These are phyloP conservation scores for Tagetes patula DNA, from an alignment of 129 eudicot species.

Conservation along the genomic window DNA sequence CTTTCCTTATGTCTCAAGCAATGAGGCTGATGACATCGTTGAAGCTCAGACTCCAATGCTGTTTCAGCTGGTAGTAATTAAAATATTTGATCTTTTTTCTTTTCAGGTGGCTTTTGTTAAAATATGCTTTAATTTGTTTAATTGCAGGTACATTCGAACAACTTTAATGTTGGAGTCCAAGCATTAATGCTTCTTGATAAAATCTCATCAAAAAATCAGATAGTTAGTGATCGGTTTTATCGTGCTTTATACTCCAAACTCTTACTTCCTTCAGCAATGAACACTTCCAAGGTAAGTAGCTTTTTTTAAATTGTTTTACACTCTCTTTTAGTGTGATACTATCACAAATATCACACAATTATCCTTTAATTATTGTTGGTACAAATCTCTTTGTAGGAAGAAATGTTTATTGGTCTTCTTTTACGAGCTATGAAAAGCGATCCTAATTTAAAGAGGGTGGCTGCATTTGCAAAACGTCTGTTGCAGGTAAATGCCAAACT, in stretches of 20 bases:
- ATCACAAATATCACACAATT: neutral
- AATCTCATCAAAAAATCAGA: conserved; percentile 88
- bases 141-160: conserved; percentile 89
- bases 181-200: conserved; percentile 90
- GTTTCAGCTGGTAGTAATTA: conserved; percentile 71
- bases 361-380: neutral
- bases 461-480: conserved; percentile 94
- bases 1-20: conserved; percentile 79
- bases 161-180: conserved; percentile 95
- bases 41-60: conserved; percentile 91
- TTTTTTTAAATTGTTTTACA: conserved; percentile 18
- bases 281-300: conserved; percentile 69
- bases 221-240: conserved; percentile 93
- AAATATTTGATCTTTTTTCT: neutral
- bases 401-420: conserved; percentile 82
- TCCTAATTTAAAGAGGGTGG: conserved; percentile 77
- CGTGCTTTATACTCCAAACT: conserved; percentile 96
- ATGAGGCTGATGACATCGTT: conserved; percentile 89
- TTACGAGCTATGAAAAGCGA: conserved; percentile 88
- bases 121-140: conserved; percentile 20
- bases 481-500: conserved; percentile 60
- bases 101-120: neutral
- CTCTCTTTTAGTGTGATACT: neutral
- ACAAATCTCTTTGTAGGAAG: conserved; percentile 58
- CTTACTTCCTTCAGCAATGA: conserved; percentile 89